Base-by-base conservation (phyloP, 2,329 filamentous ascomycete species). In the Byssothecium circinans region DNA sequence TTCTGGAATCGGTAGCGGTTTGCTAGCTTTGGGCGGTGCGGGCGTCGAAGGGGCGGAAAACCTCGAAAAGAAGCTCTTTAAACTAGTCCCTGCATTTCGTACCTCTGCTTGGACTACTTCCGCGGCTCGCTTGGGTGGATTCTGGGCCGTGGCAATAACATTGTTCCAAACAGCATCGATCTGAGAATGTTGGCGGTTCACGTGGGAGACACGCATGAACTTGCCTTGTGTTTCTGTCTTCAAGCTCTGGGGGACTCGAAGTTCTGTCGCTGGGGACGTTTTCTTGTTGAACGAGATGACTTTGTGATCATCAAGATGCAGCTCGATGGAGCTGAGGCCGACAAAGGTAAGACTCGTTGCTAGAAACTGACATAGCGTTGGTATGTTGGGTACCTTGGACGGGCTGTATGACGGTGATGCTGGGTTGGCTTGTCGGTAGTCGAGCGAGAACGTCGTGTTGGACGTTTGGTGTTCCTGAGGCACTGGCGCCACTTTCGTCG, bases 271-370 rank as follows among this genome's bases (percentile, higher is more conserved):
- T 0, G 91, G 90, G 0, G 92, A 92, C 3, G 86, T 84, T 73
- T 92, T 95, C 75, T 99, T 99, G 45, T 79, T 81, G 32, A 99
- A 76, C 2, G 82, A 82, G 18, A 96, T 75, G 14, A 99, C 78
- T 60, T 86, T 87, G 76, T 87, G 91, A 61, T 94, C 86, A 64
- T 99, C 92, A 43, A 99, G 81, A 80, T 86, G 92, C 49, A 99
- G 83, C 64, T 97, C 91, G 51, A 99, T 89, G 46, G 81, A 82
- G 64, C 96, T 82, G 19, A 99, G 77, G 0, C 90, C 88, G 49
- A 99, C 92, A 74, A 99, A 99, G 0, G 94, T 97, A 69, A 99
- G 76, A 74, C 92, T 96, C 6, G 91, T 97, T 3, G 91, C 89
- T 40, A 99, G 76, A 59, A 99, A 99, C 70, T 96, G 91, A 64